Evolutionary conservation across 257 asterid genomes (phyloP), one percentile per base, ranked within the genome.

Genomic region (Lavandula angustifolia): DNA sequence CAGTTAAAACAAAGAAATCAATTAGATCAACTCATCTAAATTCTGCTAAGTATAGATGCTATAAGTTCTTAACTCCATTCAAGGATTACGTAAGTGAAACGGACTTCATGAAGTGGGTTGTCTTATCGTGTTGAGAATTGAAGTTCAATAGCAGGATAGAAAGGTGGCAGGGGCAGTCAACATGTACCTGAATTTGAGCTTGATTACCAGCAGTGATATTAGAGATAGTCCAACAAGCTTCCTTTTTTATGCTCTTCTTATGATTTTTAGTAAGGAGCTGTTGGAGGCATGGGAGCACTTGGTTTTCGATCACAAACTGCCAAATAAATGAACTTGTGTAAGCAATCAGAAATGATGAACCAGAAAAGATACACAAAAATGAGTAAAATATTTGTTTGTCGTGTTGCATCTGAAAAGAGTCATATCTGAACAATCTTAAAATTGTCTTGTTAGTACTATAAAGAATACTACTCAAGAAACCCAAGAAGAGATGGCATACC

Each of bases 141-240:
- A 48, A 14, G 17, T 67, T 29, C 66, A n/a, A 6, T 38, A 34
- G 9, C 14, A 29, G 9, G 17, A 27, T 22, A 27, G 7, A 10
- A 29, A 8, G 18, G 44, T 22, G 27, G 27, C 27, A 22, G 44
- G 56, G 67, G 27, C 52, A 10, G 71, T 22, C 35, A 31, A 44
- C 64, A 50, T 35, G 60, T 67, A 83, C 96, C 92, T 91, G 94
- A 74, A 91, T 91, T 71, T 90, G 97, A 29, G 76, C 78, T 79
- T 66, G 82, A 73, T 84, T 87, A 72, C 97, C 97, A 68, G 97
- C 96, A 80, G 96, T 87, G 64, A 90, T 84, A 72, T 90, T 90
- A 51, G 97, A 90, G 73, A 87, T 80, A 41, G 97, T 84, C 97
- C 97, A 87, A 75, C 97, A 90, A 55, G 95, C 95, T 76, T 90